Percentiles rank a stretch among this genome's conserved stretches.
Evolutionary conservation across 495 filamentous ascomycete species (phyloP).

Genomic region (Aspergillus homomorphus): DNA sequence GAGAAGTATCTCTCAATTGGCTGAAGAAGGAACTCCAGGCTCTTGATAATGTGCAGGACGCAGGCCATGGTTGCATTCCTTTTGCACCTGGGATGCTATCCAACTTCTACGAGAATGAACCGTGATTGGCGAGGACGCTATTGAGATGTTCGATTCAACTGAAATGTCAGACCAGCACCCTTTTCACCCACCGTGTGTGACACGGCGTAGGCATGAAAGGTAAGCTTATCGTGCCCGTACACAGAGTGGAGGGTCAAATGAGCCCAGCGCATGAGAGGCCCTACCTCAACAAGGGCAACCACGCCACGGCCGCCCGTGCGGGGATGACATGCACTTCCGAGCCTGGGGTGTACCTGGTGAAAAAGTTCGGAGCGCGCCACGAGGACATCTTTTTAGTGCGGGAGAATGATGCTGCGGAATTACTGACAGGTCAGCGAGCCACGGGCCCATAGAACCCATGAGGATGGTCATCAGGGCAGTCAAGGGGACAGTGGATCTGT

Average conservation of each 20-base stretch:
- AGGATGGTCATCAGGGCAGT: conserved; percentile 6
- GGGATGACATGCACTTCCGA: conserved; percentile 57
- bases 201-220: conserved; percentile 58
- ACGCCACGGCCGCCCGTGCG: conserved; percentile 31
- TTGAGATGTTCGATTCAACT: too few species aligned
- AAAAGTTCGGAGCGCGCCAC: conserved; percentile 53
- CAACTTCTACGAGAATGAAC: not conserved
- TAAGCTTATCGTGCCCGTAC: not conserved
- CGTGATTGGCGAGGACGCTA: too few species aligned
- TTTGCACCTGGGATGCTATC: not conserved
- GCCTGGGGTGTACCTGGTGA: conserved; percentile 52
- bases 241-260: not conserved
- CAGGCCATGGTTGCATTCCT: not conserved
- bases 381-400: conserved; percentile 52
- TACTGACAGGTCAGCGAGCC: conserved; percentile 46
- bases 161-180: too few species aligned
- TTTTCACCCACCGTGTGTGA: conserved; percentile 57
- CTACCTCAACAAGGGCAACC: conserved; percentile 55
- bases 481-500: not conserved
- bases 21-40: not conserved
- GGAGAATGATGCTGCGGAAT: conserved; percentile 40
- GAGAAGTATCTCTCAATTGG: not conserved
- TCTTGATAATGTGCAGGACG: not conserved
- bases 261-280: conserved; percentile 50
- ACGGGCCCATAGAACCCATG: conserved; percentile 46